These are phyloP conservation scores for Aspergillus sp. DNA, from an alignment of 2,329 filamentous ascomycete species.

Conservation along the genomic window DNA sequence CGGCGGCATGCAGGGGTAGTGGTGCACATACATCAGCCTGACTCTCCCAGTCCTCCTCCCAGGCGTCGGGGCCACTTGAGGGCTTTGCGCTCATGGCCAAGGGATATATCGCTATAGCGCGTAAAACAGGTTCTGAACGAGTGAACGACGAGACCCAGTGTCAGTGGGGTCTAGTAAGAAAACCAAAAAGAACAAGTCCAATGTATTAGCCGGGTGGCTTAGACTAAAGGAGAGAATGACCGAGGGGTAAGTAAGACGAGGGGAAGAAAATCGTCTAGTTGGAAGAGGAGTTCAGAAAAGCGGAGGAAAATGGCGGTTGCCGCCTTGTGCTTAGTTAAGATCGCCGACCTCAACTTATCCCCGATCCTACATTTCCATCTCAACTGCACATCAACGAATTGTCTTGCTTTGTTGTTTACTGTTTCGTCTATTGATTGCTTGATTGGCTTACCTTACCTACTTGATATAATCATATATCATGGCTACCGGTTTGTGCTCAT, in stretches of 20 bases:
- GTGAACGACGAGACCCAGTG: not conserved
- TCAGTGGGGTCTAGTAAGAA: not conserved
- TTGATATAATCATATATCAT: constrained; percentile 12
- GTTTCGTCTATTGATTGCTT: no score
- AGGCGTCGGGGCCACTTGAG: constrained; percentile 66
- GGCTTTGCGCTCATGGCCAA: constrained; percentile 48
- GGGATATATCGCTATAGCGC: not conserved
- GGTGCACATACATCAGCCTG: constrained; percentile 65
- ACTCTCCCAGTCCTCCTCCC: constrained; percentile 89
- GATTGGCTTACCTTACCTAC: no score
- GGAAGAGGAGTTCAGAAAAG: not conserved
- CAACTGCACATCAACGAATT: not conserved
- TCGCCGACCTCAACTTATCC: constrained; percentile 1
- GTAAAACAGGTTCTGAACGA: not conserved
- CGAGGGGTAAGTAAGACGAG: constrained; percentile 1
- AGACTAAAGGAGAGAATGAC: constrained; percentile 7
- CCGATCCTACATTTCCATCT: not conserved
- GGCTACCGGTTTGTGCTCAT: constrained; percentile 24
- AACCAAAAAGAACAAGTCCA: not conserved
- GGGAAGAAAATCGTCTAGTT: not conserved
- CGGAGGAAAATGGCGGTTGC: constrained; percentile 2
- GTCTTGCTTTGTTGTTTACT: no score
- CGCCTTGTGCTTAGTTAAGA: constrained; percentile 19
- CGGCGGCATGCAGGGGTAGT: not conserved
- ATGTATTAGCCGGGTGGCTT: not conserved